These are phyloP conservation scores for Cryptosporidium xiaoi DNA, from an alignment of 169 alveolate genomes.

Conservation along the genomic window DNA sequence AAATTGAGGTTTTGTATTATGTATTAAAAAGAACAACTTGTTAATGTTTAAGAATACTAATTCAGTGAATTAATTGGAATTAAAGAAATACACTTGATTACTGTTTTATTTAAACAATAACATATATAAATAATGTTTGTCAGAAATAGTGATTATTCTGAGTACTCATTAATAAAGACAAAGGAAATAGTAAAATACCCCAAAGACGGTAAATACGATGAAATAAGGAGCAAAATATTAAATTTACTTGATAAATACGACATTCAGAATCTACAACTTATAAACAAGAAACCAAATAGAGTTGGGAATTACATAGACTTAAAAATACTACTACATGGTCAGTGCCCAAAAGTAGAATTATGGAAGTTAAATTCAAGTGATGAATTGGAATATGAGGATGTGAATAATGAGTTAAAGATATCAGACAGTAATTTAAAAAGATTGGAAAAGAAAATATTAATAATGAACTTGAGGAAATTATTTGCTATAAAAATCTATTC, in stretches of 20 bases:
- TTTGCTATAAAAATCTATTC: constrained; percentile 55
- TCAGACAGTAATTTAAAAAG: neutral
- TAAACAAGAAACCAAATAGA: neutral
- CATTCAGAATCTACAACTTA: neutral
- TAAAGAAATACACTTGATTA: too few relatives aligned
- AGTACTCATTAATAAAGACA: constrained; percentile 10
- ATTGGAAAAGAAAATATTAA: neutral
- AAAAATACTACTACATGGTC: constrained; percentile 39
- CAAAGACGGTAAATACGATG: neutral
- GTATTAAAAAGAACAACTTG: too few relatives aligned
- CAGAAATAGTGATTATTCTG: constrained; percentile 28
- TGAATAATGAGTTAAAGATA: neutral
- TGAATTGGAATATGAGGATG: neutral
- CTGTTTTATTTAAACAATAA: too few relatives aligned
- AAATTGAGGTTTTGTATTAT: too few relatives aligned
- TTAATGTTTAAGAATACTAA: too few relatives aligned
- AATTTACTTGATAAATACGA: constrained; percentile 2
- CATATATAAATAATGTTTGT: neutral
- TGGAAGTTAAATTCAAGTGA: constrained; percentile 16
- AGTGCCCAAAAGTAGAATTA: constrained; percentile 35
- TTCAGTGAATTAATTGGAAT: too few relatives aligned
- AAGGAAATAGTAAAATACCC: neutral
- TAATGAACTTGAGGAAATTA: neutral
- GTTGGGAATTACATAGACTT: constrained; percentile 26
- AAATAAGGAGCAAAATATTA: neutral